phyloP scores from a whole-genome alignment of 1,284 basidiomycete species.

The Apiotrichum gracile region DNA sequence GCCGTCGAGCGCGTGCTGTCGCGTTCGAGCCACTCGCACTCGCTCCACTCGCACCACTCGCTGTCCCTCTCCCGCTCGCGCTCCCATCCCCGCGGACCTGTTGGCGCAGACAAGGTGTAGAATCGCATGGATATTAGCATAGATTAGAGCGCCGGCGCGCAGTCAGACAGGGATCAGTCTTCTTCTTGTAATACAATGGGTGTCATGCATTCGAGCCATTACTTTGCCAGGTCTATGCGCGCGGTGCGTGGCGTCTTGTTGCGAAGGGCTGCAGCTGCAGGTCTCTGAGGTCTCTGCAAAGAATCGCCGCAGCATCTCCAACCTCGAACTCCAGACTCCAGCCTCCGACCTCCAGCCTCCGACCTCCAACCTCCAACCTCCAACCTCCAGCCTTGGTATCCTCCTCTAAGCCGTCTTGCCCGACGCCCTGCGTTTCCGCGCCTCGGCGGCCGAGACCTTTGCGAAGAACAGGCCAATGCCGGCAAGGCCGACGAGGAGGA shows the following conservation, averaged over 20 bases:
- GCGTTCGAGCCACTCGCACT: background rate
- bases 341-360: background rate
- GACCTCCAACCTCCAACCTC: background rate
- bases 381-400: background rate
- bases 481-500: constrained; percentile 70
- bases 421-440: constrained; percentile 46
- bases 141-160: background rate
- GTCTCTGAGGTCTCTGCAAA: too few species aligned
- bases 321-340: background rate
- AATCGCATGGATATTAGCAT: background rate
- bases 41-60: too few species aligned
- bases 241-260: too few species aligned
- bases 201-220: background rate
- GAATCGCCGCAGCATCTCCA: too few species aligned
- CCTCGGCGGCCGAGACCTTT: constrained; percentile 67
- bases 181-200: background rate
- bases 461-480: constrained; percentile 74
- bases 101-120: background rate
- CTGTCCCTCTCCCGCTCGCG: background rate
- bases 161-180: background rate
- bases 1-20: constrained; percentile 1
- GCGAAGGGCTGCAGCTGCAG: too few species aligned
- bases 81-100: background rate
- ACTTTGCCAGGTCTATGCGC: background rate
- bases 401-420: constrained; percentile 34